Base-by-base conservation (phyloP, 331 rosid genomes). In the Dryas integrifolia region DNA sequence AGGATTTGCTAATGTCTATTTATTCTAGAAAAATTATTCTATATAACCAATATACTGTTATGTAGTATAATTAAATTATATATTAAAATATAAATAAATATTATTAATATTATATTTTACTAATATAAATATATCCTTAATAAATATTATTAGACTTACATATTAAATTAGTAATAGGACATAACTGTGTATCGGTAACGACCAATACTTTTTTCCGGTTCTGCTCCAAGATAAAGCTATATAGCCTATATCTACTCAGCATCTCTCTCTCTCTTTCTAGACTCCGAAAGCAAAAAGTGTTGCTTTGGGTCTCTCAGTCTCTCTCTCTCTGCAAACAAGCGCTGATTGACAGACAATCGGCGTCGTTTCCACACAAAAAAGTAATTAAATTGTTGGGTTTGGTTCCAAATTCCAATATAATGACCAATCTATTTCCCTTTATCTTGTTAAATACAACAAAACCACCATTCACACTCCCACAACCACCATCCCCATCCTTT, bases 311-410 rank as follows among this genome's bases (percentile, higher is more conserved):
- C 30, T 44, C 68, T 72, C 41, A 6, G 51, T 40, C n/a, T 30
- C 47, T 15, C 67, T 30, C 15, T 7, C 1, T 45, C 8, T 47
- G 16, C 18, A 24, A 48, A 48, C 66, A 55, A 52, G 11, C 0
- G 47, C 38, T 5, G 45, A 40, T 76, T 47, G 67, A 59, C 46
- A 56, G 67, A 59, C 52, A 56, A 76, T 84, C 85, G 84, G 82
- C 81, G 85, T 76, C 83, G 80, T 51, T 88, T 82, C 81, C 81
- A 51, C 89, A 45, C 81, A 67, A 45, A 67, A 10, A 65, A 49
- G 41, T 38, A 50, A 53, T 9, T 40, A 35, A 67, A 67, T 56
- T 65, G 39, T 13, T 66, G 41, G 24, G 24, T 63, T 24, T 39
- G 30, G 6, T 56, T 70, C 68, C 71, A 62, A 52, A 45, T 65